Percentiles rank a stretch among this genome's conserved stretches.
phyloP scores from a whole-genome alignment of 371 early-diverging fungal genomes.

The Zychaea mexicana region DNA sequence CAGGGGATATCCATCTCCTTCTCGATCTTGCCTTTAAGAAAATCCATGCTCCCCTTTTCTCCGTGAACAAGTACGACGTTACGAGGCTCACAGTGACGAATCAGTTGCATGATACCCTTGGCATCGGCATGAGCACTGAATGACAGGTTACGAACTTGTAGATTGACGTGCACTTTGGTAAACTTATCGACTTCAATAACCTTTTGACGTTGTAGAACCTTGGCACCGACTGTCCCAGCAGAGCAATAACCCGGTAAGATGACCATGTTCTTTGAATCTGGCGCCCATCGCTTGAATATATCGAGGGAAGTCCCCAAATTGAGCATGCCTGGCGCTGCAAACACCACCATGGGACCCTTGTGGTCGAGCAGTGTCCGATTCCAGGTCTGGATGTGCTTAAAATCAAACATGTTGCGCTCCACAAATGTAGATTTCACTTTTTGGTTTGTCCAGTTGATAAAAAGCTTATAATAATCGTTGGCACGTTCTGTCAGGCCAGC shows the following conservation, averaged over 20 bases:
- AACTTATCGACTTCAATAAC: slow-evolving; percentile 79
- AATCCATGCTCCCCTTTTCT: slow-evolving; percentile 90
- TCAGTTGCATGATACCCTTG: slow-evolving; percentile 97
- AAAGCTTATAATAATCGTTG: slow-evolving; percentile 92
- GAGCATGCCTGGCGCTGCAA: slow-evolving; percentile 97
- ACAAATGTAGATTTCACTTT: slow-evolving; percentile 87
- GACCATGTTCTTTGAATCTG: slow-evolving; percentile 88
- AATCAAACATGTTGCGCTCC: slow-evolving; percentile 92
- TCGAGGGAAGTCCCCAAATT: slow-evolving; percentile 83
- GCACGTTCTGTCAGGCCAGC: slow-evolving; percentile 94
- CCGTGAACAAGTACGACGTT: slow-evolving; percentile 99
- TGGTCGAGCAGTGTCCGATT: slow-evolving; percentile 66
- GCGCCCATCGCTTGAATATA: slow-evolving; percentile 90
- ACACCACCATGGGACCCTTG: slow-evolving; percentile 91
- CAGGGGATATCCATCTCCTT: slow-evolving; percentile 85
- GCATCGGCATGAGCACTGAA: slow-evolving; percentile 99
- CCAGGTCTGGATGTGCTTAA: slow-evolving; percentile 90
- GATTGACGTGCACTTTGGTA: slow-evolving; percentile 81
- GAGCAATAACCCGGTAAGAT: slow-evolving; percentile 96
- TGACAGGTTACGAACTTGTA: slow-evolving; percentile 94
- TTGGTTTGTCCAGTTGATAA: slow-evolving; percentile 96
- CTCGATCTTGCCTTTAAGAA: slow-evolving; percentile 82
- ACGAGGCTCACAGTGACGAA: slow-evolving; percentile 89
- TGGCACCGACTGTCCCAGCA: slow-evolving; percentile 94
- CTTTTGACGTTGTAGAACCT: slow-evolving; percentile 90